Evolutionary conservation across 1,139 yeast species (phyloP), one percentile per base, ranked within the genome.

Genomic region (Kodamaea sp.): DNA sequence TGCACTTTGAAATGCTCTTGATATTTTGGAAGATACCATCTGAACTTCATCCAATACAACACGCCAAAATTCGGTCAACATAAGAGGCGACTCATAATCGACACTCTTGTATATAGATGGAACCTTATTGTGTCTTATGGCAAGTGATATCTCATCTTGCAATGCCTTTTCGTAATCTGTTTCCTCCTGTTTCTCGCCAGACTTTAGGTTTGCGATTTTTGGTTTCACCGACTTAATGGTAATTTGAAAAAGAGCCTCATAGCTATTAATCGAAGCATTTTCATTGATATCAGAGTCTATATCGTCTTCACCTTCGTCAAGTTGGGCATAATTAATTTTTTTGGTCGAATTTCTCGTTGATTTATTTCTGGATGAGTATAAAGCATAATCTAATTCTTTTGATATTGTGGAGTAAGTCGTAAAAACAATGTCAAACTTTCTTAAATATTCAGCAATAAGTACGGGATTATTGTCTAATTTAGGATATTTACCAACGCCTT

Each of bases 31-130:
- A 6, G 87, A 79, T 3, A 92, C 85, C 92, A 89, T 86, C 61
- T 92, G 98, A 1, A 87, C 97, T 60, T 92, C 98, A 64, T 92
- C 98, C 29, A 90, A 62, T 1, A 90, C 76, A 2, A 92, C 85
- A 43, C 98, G 70, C 89, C 95, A 86, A 60, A 90, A 92, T 50
- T 90, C 89, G n/a, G 84, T 62, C 33, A 84, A 65, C 66, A 89
- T 85, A 20, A 92, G 63, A 0, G 97, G 97, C 0, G 95, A 85
- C 8, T 88, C 81, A 50, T 83, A 81, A 47, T 81, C 84, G 10
- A 60, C 50, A 33, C 46, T 48, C 29, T 54, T 42, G 50, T 58
- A 55, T 6, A 54, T 54, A 35, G 55, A 53, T 6, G 63, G 62
- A 8, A 53, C 45, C 34, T 49, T 52, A 39, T 57, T 70, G 50